Conservation (phyloP, 495 filamentous ascomycete species). For the Neurospora sp. region DNA sequence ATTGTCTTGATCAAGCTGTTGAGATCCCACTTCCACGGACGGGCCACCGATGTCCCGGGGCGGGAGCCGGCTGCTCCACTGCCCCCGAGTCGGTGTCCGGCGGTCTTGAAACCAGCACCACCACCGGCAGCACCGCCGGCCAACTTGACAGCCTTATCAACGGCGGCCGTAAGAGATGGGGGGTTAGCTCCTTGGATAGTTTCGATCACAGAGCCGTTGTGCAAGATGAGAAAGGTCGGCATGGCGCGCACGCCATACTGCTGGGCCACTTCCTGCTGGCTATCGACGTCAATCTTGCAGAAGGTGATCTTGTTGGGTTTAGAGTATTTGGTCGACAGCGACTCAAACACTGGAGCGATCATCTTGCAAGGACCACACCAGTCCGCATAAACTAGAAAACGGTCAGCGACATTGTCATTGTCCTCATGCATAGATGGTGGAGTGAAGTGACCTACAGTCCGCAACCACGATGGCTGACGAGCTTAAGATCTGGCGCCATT, state of each 20-base stretch:
- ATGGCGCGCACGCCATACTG: conserved; percentile 50
- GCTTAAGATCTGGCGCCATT: conserved; percentile 33
- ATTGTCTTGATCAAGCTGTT: conserved; percentile 36
- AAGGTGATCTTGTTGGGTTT: conserved; percentile 47
- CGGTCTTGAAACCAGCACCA: conserved; percentile 34
- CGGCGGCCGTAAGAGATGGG: conserved; percentile 57
- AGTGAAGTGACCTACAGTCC: conserved; percentile 31
- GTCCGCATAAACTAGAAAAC: conserved; percentile 46
- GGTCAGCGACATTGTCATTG: conserved; percentile 10
- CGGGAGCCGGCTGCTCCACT: conserved; percentile 9
- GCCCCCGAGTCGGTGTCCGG: conserved; percentile 28
- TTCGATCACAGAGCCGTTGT: conserved; percentile 57
- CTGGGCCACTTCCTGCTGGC: conserved; percentile 42
- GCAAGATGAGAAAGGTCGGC: conserved; percentile 86
- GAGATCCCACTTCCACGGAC: conserved; percentile 29
- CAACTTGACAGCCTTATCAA: conserved; percentile 61
- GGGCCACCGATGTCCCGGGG: conserved; percentile 15
- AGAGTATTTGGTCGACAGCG: conserved; percentile 43
- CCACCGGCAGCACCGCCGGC: conserved; percentile 33
- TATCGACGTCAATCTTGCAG: conserved; percentile 53
- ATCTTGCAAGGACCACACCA: conserved; percentile 66
- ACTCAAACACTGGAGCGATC: conserved; percentile 55
- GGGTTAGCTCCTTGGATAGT: conserved; percentile 75
- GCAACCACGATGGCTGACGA: conserved; percentile 35
- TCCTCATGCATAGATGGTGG: background rate